phyloP scores from a whole-genome alignment of 208 protist genomes.

The Crithidia fasciculata region DNA sequence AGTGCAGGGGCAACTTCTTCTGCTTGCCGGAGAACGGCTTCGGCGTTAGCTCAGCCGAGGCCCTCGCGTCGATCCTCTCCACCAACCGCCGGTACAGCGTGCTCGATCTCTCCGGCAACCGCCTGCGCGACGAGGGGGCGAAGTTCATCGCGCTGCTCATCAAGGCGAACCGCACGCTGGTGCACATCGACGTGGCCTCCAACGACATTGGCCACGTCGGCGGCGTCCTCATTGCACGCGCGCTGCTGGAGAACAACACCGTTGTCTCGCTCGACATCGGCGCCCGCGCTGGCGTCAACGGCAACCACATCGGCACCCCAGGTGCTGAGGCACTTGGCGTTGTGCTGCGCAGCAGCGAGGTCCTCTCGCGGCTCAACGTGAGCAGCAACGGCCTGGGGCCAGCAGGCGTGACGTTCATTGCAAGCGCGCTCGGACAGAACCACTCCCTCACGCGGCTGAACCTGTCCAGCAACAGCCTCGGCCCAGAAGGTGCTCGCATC shows the following conservation, averaged over 20 bases:
- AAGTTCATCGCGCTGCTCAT: slow-evolving; percentile 82
- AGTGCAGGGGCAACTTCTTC: slow-evolving; percentile 90
- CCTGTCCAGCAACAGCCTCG: slow-evolving; percentile 89
- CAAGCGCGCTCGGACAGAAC: slow-evolving; percentile 70
- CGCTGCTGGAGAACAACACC: slow-evolving; percentile 88
- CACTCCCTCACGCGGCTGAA: slow-evolving; percentile 81
- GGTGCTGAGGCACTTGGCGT: slow-evolving; percentile 82
- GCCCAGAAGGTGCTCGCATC: slow-evolving; percentile 61
- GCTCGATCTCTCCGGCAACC: slow-evolving; percentile 91
- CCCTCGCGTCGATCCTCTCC: slow-evolving; percentile 81
- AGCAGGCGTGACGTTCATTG: slow-evolving; percentile 70
- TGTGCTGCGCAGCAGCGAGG: slow-evolving; percentile 79
- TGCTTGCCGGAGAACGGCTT: slow-evolving; percentile 89
- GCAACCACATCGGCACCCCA: slow-evolving; percentile 89
- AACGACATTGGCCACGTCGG: slow-evolving; percentile 92
- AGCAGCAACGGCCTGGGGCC: slow-evolving; percentile 89
- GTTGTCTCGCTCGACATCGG: slow-evolving; percentile 92
- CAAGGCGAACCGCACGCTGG: slow-evolving; percentile 71
- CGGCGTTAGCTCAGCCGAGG: slow-evolving; percentile 69
- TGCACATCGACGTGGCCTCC: slow-evolving; percentile 87
- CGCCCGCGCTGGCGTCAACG: slow-evolving; percentile 84
- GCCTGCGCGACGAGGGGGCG: slow-evolving; percentile 88
- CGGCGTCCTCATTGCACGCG: slow-evolving; percentile 71
- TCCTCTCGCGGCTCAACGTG: slow-evolving; percentile 87
- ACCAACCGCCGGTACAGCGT: slow-evolving; percentile 86